Evolutionary conservation across 2,329 filamentous ascomycete genomes (phyloP), one percentile per base, ranked within the genome.

Genomic region (Cryphonectria carpinicola): DNA sequence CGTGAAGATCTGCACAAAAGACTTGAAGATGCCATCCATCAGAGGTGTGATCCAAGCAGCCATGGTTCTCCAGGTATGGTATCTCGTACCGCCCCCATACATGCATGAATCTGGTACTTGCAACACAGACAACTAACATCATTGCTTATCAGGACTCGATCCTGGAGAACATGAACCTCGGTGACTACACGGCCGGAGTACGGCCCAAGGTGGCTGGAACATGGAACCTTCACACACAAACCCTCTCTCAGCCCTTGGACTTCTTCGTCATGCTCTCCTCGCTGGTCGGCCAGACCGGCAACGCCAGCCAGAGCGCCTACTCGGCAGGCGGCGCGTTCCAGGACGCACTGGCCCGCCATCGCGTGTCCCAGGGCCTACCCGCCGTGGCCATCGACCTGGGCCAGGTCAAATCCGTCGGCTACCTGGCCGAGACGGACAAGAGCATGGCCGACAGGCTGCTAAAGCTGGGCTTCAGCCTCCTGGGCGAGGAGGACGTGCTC

Each of bases 1-100:
- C 7, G 69, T 80, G 13, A 58, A 58, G 25, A 19, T 6, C 2
- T 58, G 54, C 54, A 35, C 7, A 72, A 73, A 14, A 73, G 68
- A 54, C 67, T 71, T 71, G 58, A 66, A 4, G 32, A 41, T 37
- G 66, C 62, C 6, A 37, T 75, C 62, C 79, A 76, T 83, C 49
- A 71, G 78, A 67, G 80, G 83, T 41, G 74, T 84, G 54, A 71
- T 86, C 19, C 83, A 85, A 66, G 77, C 76, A 1, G 68, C 71
- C 25, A 72, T 72, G 71, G 49, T 68, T 35, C 66, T 72, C 28
- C 54, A 58, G 25, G 54, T 58, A 58, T 58, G 54, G 54, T 58
- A 10, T 49, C 7, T 17, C 13, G 5, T 17, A 17, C 4, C 14
- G 13, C 5, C 14, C 13, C 14, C 13, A 43, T 43, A 4, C 37